These are phyloP conservation scores for Pisolithus orientalis DNA, from an alignment of 768 basidiomycete genomes.

Conservation along the genomic window DNA sequence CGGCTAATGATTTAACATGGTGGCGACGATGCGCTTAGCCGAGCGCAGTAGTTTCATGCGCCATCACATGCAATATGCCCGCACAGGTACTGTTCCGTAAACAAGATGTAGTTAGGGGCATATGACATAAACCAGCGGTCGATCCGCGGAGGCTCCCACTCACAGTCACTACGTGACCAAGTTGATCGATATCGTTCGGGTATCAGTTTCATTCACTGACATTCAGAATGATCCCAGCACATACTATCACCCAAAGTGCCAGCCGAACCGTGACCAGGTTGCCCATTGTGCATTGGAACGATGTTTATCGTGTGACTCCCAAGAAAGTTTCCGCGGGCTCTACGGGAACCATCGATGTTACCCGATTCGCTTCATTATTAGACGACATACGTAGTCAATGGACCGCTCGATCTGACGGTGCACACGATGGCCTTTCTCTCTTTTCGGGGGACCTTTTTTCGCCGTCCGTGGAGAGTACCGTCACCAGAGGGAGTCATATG, in stretches of 20 bases:
- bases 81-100: too few relatives aligned
- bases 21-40: too few relatives aligned
- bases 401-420: conserved; percentile 40
- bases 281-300: conserved; percentile 68
- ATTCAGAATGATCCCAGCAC: background rate
- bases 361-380: conserved; percentile 75
- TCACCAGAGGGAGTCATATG: conserved; percentile 90
- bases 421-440: conserved; percentile 66
- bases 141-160: too few relatives aligned
- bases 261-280: conserved; percentile 29
- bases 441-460: conserved; percentile 91
- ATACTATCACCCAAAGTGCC: too few relatives aligned
- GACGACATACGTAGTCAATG: conserved; percentile 56
- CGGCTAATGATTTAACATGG: too few relatives aligned
- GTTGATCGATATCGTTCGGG: too few relatives aligned
- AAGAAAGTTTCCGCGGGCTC: conserved; percentile 56
- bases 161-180: too few relatives aligned
- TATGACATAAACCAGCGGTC: too few relatives aligned
- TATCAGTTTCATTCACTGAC: background rate
- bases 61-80: too few relatives aligned
- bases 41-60: too few relatives aligned
- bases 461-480: conserved; percentile 79
- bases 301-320: conserved; percentile 74
- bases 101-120: too few relatives aligned
- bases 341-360: conserved; percentile 71